phyloP scores from a whole-genome alignment of 192 early-diverging fungal genomes.

The Backusella luteola region DNA sequence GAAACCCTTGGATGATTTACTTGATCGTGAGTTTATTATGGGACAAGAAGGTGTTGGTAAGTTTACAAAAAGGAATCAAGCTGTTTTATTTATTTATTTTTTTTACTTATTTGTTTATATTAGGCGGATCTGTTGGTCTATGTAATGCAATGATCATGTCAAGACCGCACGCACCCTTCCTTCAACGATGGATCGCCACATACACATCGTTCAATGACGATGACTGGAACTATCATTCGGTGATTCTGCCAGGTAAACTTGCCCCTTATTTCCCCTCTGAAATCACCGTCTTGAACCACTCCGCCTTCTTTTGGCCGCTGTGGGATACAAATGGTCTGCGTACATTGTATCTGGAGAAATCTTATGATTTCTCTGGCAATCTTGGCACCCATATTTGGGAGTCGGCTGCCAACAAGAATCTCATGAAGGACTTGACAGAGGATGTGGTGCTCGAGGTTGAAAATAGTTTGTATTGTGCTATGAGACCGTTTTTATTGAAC shows the following conservation, averaged over 20 bases:
- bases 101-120: background rate
- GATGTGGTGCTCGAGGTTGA: constrained; percentile 32
- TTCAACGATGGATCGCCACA: constrained; percentile 45
- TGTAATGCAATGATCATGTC: constrained; percentile 50
- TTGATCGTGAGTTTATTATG: constrained; percentile 49
- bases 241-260: constrained; percentile 39
- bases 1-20: constrained; percentile 43
- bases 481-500: constrained; percentile 37
- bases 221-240: constrained; percentile 46
- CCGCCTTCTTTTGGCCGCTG: constrained; percentile 44
- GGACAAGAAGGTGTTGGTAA: constrained; percentile 45
- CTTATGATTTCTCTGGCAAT: constrained; percentile 35
- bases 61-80: background rate
- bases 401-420: constrained; percentile 35
- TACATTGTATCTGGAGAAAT: constrained; percentile 39
- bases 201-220: constrained; percentile 43
- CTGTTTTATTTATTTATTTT: background rate
- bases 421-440: constrained; percentile 28
- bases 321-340: constrained; percentile 38
- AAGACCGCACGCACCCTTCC: constrained; percentile 41
- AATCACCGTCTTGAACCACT: constrained; percentile 30
- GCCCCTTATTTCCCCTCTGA: constrained; percentile 25
- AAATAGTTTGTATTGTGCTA: constrained; percentile 36
- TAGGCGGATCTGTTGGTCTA: constrained; percentile 40
- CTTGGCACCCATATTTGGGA: constrained; percentile 39